Base-by-base conservation (phyloP, 129 eudicot genomes). In the Pittosporum tobira region DNA sequence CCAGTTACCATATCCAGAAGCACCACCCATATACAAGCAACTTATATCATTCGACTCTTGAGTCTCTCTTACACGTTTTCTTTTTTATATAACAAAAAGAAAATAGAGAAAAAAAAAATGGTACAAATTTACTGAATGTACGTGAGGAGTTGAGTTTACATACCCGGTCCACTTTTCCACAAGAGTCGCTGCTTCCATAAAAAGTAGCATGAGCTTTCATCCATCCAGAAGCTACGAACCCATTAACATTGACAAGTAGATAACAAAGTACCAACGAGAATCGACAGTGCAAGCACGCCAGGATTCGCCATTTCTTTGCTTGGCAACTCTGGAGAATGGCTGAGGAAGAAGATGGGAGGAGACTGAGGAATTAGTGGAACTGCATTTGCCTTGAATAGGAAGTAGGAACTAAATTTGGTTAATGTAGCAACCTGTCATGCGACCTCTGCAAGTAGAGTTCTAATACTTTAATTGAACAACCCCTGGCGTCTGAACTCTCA, bases 91-190 rank as follows among this genome's bases (percentile, higher is more conserved):
- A n/a, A n/a, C n/a, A n/a, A n/a, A n/a, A n/a, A n/a, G n/a, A 1
- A 1, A 28, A 26, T 15, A 71, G 12, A 4, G 8, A 53, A 5
- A 43, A 48, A 55, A 20, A 45, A 11, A 43, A 26, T 8, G 13
- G 15, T 10, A 40, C 15, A 43, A 43, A n/a, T 42, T 48, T 6
- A 3, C 34, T 0, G 44, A 19, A 20, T 14, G 51, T 0, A 49
- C 51, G 20, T 29, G 12, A 42, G 22, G 9, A 68, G 23, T 56
- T 11, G 22, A 26, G 44, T 44, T 25, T 4, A 48, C 85, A n/a
- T 78, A 91, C 99, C 99, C n/a, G n/a, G n/a, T n/a, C n/a, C 96
- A 91, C 87, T 57, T 96, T 91, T 25, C 96, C 99, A 0, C 96
- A 91, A 72, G 94, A 96, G 56, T 91, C 99, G 28, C 90, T 68